These are phyloP conservation scores for Eucalyptus coolabah DNA, from an alignment of 345 rosid genomes.

Conservation along the genomic window DNA sequence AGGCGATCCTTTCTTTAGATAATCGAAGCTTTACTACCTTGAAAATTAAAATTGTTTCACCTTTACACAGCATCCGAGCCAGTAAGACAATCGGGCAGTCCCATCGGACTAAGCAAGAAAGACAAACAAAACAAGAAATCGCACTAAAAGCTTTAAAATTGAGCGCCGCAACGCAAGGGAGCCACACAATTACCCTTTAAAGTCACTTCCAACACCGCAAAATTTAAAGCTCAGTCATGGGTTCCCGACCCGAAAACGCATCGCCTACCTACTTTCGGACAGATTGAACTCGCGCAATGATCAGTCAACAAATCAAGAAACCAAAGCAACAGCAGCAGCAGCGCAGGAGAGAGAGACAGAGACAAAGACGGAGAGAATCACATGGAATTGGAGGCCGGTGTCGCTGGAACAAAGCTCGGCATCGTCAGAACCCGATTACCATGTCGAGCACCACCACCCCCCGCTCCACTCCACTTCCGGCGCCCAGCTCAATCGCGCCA, in stretches of 20 bases:
- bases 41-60: neutral
- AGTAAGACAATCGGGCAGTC: neutral
- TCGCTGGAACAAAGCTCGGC: constrained; percentile 38
- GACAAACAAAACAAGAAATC: neutral
- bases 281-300: neutral
- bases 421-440: constrained; percentile 22
- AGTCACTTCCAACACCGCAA: neutral
- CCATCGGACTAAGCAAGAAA: neutral
- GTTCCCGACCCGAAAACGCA: neutral
- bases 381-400: constrained; percentile 32
- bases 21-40: neutral
- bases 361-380: neutral
- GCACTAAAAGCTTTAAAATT: neutral
- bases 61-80: neutral
- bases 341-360: neutral
- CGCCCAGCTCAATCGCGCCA: neutral
- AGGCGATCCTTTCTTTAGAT: neutral
- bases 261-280: neutral
- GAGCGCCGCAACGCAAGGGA: neutral
- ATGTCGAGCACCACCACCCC: constrained; percentile 15
- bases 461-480: neutral
- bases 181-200: neutral
- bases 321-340: neutral
- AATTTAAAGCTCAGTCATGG: neutral
- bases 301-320: neutral